Evolutionary conservation across 169 alveolate species (phyloP), one percentile per base, ranked within the genome.

Genomic region (Cryptosporidium meleagridis): DNA sequence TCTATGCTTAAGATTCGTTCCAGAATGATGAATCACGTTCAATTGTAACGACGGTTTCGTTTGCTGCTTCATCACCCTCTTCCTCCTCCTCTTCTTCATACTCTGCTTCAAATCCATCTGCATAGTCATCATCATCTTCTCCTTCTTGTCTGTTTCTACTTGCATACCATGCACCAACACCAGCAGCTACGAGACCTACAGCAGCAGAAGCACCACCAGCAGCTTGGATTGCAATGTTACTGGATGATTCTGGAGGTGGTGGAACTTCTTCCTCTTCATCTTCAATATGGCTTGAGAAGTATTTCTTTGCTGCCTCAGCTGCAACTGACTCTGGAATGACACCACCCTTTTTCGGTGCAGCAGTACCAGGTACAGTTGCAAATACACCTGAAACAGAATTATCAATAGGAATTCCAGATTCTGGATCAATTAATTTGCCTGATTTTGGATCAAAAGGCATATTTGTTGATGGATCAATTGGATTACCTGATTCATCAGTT

Each of bases 161-260:
- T 62, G 89, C 89, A 80, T 80, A 80, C 89, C 89, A 80, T n/a
- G 89, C 89, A 37, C 89, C 89, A 80, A 80, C 89, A 65, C 89
- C 89, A 29, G 68, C 89, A 41, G 89, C 89, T 9, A 65, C 80
- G 21, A 80, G 65, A 80, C 80, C 89, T 18, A 80, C 89, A 45
- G 89, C 89, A 62, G 89, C 89, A 80, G 89, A 80, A 65, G 89
- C 89, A 80, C 89, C 89, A 80, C 89, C 89, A 45, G 89, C 89
- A 59, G 89, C 89, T 44, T 80, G 80, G 18, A 80, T 80, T 61
- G 89, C 75, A 80, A 80, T 59, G 59, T 80, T 48, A 70, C 33
- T 48, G 2, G 59, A 59, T 37, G 75, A 35, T 31, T 69, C 69
- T 62, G 72, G 55, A 0, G 75, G 80, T 62, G 75, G 80, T 80